These are phyloP conservation scores for Trebouxia gelatinosa DNA, from an alignment of 163 green algal species.

Conservation along the genomic window DNA sequence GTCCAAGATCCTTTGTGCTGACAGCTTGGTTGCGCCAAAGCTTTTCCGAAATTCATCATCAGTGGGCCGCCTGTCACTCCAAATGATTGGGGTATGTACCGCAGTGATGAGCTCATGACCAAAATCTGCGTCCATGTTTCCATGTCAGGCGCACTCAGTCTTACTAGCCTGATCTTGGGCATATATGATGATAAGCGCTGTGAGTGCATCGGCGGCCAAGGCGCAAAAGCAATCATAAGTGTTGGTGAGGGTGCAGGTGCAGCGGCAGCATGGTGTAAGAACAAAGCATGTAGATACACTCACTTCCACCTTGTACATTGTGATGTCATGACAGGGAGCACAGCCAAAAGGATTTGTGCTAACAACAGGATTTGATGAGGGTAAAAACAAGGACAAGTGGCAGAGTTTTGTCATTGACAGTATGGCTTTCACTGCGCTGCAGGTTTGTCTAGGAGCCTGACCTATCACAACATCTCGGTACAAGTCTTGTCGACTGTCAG, in stretches of 20 bases:
- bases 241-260: no score
- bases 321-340: neutral
- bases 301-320: neutral
- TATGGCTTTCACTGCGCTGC: neutral
- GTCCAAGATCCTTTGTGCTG: slow-evolving; percentile 44
- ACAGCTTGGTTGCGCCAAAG: slow-evolving; percentile 28
- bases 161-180: neutral
- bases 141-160: neutral
- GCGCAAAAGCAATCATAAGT: no score
- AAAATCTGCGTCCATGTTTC: slow-evolving; percentile 47
- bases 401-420: no score
- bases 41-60: slow-evolving; percentile 50
- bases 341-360: neutral
- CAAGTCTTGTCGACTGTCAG: slow-evolving; percentile 39
- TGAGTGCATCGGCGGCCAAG: no score
- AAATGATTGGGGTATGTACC: slow-evolving; percentile 62
- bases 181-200: no score
- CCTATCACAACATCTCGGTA: slow-evolving; percentile 41
- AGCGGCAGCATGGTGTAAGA: neutral
- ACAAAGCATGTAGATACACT: neutral
- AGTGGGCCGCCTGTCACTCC: slow-evolving; percentile 52
- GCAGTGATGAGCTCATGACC: slow-evolving; percentile 68
- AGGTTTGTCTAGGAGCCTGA: neutral
- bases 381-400: no score
- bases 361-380: neutral